A percentile compares a stretch with the other conserved stretches of the same genome.
phyloP scores from a whole-genome alignment of 345 rosid species.

The Passiflora organensis region DNA sequence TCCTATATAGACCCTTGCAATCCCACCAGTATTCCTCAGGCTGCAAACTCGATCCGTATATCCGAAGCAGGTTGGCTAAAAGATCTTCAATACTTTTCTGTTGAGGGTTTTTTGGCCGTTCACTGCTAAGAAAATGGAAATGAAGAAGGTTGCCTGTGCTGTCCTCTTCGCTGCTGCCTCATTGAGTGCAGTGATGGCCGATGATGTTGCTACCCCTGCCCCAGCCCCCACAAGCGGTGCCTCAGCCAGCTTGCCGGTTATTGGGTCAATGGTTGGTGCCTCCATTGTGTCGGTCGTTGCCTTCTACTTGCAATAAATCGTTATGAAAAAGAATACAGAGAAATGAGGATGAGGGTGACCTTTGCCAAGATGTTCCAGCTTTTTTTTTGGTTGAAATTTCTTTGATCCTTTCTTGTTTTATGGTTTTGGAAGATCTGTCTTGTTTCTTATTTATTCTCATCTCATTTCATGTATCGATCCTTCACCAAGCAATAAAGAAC shows the following conservation, averaged over 20 bases:
- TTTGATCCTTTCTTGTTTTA: no score
- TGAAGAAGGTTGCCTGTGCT: conserved; percentile 58
- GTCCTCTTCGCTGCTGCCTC: conserved; percentile 50
- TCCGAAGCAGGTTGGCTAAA: conserved; percentile 18
- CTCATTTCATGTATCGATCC: no score
- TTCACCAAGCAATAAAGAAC: no score
- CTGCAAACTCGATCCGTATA: conserved; percentile 5
- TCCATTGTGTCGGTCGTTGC: conserved; percentile 33
- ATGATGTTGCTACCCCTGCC: conserved; percentile 36
- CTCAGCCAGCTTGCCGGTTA: conserved; percentile 18
- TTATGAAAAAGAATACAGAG: no score
- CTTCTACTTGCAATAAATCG: conserved; percentile 22
- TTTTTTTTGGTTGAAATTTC: no score
- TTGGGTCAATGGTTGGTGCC: conserved; percentile 35
- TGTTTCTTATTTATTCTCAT: no score
- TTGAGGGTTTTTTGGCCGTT: conserved; percentile 2
- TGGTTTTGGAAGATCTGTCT: no score
- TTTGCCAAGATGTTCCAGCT: no score
- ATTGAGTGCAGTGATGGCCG: conserved; percentile 40
- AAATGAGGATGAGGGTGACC: no score
- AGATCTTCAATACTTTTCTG: no score
- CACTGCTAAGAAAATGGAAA: conserved; percentile 31
- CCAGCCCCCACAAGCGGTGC: conserved; percentile 23
- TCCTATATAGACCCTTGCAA: background rate
- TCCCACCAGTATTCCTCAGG: conserved; percentile 6